Evolutionary conservation across 2,329 filamentous ascomycete genomes (phyloP), one percentile per base, ranked within the genome.

Genomic region (Ceratocystis albifundus): DNA sequence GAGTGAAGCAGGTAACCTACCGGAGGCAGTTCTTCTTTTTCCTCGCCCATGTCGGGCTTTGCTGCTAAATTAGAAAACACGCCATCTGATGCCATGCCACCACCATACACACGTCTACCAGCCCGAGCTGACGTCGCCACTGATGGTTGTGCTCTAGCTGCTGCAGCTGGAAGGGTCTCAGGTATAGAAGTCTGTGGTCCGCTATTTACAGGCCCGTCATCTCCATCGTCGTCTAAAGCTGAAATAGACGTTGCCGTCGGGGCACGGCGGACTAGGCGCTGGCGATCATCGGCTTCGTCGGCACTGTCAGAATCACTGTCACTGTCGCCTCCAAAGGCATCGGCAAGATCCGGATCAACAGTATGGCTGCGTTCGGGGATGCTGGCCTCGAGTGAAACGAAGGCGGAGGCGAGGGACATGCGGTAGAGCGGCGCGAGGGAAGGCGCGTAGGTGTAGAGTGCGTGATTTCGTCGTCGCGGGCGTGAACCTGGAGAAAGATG

Each of bases 41-140:
- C 84, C 12, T 64, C 88, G 32, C 86, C 88, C 55, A 85, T 81
- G 71, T 95, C 90, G 0, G 93, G 93, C 74, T 96, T 93, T 15
- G 94, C 94, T 70, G 85, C 90, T 70, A 99, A 77, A 74, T 99
- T 99, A 65, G 93, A 94, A 77, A 96, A 99, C 30, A 99, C 94
- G 69, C 94, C 94, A 76, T 97, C 94, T 62, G 90, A 91, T 65
- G 88, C 86, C n/a, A 86, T 84, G 28, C 87, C 87, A 65, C 87
- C 84, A 55, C 90, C 88, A 69, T 90, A 85, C 1, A 88, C 81
- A 20, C 69, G 44, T 2, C 66, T 65, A 4, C 53, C 17, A n/a
- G 53, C 25, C 10, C 28, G 53, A 17, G 53, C 22, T 4, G 28
- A 30, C 2, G 50, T 55, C 1, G 44, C 44, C 12, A 32, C 50